Evolutionary conservation across 192 early-diverging fungal genomes (phyloP), one percentile per base, ranked within the genome.

Genomic region (Rhizophagus sp.): DNA sequence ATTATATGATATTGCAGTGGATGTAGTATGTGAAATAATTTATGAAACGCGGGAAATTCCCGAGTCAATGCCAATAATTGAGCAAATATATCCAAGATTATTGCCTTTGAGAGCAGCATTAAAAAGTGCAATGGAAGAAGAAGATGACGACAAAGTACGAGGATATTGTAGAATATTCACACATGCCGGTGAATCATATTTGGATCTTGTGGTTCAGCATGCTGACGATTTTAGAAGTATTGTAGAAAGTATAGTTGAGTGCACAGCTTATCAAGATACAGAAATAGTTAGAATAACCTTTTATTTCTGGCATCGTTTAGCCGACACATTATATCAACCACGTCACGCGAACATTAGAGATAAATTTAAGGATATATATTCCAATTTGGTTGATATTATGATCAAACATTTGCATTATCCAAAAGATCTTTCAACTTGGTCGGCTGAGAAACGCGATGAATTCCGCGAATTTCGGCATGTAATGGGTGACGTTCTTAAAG

Each of bases 401-500:
- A 93, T 98, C 66, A 81, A 84, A 49, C 97, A 98, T 72, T 83
- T 98, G 39, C 94, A 93, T 74, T 99, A 99, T 79, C 97, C 97
- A 30, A 86, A 87, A 30, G 91, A 94, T 62, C 72, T 88, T 24
- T 82, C 79, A 13, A 84, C 81, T 7, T 94, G 91, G 93, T 93
- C 93, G 1, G 94, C 95, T 12, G 88, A 95, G 81, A 94, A 97
- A 79, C 90, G 95, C n/a, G 98, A 99, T 78, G 95, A 98, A 36
- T 99, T 99, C 82, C 87, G 97, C 52, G 96, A 98, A 36, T 98
- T 99, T 84, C 90, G 98, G 30, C 97, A 99, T 85, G 88, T 91
- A 36, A 96, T 99, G 88, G 98, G 97, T 63, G 97, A 98, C 79
- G 95, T 97, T 62, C 88, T 99, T 50, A 99, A 99, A 86, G 94